phyloP scores from a whole-genome alignment of 139 green algal genomes.

The Coelastrella sp. region DNA sequence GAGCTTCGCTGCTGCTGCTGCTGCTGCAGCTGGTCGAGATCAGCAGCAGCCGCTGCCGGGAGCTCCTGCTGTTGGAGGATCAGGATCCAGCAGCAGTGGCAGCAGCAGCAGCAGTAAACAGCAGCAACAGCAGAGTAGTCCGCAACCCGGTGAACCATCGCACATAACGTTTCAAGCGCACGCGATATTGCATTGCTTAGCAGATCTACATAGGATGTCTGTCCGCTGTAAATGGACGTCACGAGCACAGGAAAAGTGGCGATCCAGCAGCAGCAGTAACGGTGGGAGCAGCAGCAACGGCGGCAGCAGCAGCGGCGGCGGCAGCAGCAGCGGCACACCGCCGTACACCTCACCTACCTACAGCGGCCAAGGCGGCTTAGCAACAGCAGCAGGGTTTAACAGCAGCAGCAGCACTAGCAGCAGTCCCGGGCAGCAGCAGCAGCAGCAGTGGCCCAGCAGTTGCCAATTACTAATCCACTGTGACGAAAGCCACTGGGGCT shows the following conservation, averaged over 20 bases:
- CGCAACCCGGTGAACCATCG: neutral
- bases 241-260: neutral
- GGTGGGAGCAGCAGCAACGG: neutral
- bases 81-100: neutral
- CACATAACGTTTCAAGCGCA: slow-evolving; percentile 24
- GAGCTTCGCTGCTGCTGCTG: slow-evolving; percentile 27
- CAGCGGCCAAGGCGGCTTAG: neutral
- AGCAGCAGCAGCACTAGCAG: slow-evolving; percentile 40
- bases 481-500: slow-evolving; percentile 42
- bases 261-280: neutral
- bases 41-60: neutral
- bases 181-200: slow-evolving; percentile 12
- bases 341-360: neutral
- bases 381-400: neutral
- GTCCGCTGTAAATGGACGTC: neutral
- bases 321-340: neutral
- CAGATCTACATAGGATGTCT: slow-evolving; percentile 20
- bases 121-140: neutral
- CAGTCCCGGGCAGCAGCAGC: neutral
- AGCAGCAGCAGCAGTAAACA: neutral
- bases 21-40: neutral
- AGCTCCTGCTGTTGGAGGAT: too few relatives aligned
- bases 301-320: neutral
- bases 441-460: neutral
- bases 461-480: slow-evolving; percentile 67